Evolutionary conservation across 495 filamentous ascomycete genomes (phyloP), one percentile per base, ranked within the genome.

Genomic region (Glonium stellatum): DNA sequence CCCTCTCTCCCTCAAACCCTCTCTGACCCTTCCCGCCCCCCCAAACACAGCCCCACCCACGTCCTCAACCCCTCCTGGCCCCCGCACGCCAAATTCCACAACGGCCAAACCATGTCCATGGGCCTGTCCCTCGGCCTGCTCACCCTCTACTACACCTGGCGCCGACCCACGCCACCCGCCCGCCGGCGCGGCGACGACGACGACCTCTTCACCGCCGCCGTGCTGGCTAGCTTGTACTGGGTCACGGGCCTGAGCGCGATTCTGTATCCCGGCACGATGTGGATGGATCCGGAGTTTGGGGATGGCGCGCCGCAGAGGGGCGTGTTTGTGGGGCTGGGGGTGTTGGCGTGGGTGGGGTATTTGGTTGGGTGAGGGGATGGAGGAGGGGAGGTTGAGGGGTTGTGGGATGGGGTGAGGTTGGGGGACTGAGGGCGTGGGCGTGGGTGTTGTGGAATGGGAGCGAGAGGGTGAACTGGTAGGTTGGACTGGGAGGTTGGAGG

Each of bases 51-150:
- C 60, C 27, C 59, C 21, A 70, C 69, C 0, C 71, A 70, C 51
- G 62, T 73, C 60, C 59, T 59, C 56, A 73, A 73, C 61, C 65
- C 67, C 18, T 47, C 41, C 54, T 71, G 70, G 70, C 68, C 64
- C 11, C 65, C 67, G 36, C 70, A 72, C 57, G 70, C 67, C n/a
- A 59, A 66, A 50, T 71, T 71, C 63, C 68, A 73, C 63, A 70
- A 71, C 54, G 69, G 65, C 1, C 70, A 71, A 57, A 73, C 69
- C 34, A 73, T 69, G 68, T 41, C 15, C 19, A 36, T 62, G 8
- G 67, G 67, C 22, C 34, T 61, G 5, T 15, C 53, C 55, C 51
- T 67, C 39, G 61, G 57, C 44, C n/a, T 58, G 19, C 22, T 53
- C 1, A 57, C 59, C n/a, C 55, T 67, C 25, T 65, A 65, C 52